Percentiles rank a stretch among this genome's conserved stretches.
Evolutionary conservation across 257 asterid species (phyloP).

Genomic region (Primulina huaijiensis): DNA sequence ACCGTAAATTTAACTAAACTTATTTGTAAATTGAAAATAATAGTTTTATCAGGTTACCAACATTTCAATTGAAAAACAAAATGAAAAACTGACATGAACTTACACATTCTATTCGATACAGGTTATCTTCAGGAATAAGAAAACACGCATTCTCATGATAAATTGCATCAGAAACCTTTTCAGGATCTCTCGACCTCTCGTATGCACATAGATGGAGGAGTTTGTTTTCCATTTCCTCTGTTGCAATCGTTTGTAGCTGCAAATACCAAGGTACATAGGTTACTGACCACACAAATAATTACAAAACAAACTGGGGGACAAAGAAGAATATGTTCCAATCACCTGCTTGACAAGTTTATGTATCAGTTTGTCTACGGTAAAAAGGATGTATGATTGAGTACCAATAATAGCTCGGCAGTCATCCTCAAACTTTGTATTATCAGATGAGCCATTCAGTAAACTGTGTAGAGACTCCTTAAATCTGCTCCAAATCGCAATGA

Average conservation of each 20-base stretch:
- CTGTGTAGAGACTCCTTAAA: constrained; percentile 73
- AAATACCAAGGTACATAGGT: constrained; percentile 26
- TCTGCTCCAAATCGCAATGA: constrained; percentile 43
- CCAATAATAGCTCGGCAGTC: constrained; percentile 93
- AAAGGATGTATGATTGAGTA: constrained; percentile 80
- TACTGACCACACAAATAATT: constrained; percentile 23
- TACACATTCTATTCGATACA: constrained; percentile 81
- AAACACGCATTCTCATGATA: constrained; percentile 70
- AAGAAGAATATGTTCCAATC: constrained; percentile 15
- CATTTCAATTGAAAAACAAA: background rate
- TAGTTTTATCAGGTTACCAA: constrained; percentile 1
- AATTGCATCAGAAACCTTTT: constrained; percentile 52
- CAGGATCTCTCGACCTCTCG: constrained; percentile 66
- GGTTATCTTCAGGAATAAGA: constrained; percentile 67
- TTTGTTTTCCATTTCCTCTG: constrained; percentile 68
- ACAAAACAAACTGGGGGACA: constrained; percentile 5
- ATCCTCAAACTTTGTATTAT: constrained; percentile 85
- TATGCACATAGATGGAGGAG: constrained; percentile 76
- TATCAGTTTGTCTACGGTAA: constrained; percentile 89
- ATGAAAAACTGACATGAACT: constrained; percentile 30
- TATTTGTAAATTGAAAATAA: constrained; percentile 6
- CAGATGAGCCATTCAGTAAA: constrained; percentile 80
- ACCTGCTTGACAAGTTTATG: constrained; percentile 90
- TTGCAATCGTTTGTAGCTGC: constrained; percentile 66
- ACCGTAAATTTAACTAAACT: constrained; percentile 4